A percentile compares a stretch with the other conserved stretches of the same genome.
Evolutionary conservation across 495 filamentous ascomycete genomes (phyloP).

Genomic region (Aspergillus biplanus): DNA sequence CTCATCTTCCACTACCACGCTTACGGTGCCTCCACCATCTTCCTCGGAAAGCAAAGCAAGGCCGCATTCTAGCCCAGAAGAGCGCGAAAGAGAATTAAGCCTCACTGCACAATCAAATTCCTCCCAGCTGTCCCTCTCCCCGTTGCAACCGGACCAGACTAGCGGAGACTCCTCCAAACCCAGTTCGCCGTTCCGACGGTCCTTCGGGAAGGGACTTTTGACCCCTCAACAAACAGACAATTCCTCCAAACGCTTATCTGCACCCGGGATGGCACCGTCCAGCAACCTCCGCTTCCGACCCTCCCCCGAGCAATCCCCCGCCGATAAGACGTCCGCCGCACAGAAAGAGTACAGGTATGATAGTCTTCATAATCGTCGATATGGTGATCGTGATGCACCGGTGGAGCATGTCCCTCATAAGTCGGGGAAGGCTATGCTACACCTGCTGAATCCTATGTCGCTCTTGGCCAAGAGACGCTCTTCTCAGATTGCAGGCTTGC

Average conservation of each 20-base stretch:
- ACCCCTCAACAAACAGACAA: slow-evolving; percentile 27
- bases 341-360: slow-evolving; percentile 38
- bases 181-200: slow-evolving; percentile 43
- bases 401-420: slow-evolving; percentile 40
- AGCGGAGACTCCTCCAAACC: slow-evolving; percentile 40
- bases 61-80: slow-evolving; percentile 43
- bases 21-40: slow-evolving; percentile 31
- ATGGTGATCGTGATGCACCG: slow-evolving; percentile 37
- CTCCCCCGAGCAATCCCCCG: slow-evolving; percentile 37
- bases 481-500: slow-evolving; percentile 47
- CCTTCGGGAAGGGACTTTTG: slow-evolving; percentile 37
- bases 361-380: slow-evolving; percentile 26
- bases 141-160: slow-evolving; percentile 30
- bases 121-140: slow-evolving; percentile 32
- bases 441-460: slow-evolving; percentile 70
- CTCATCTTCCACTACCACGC: slow-evolving; percentile 38
- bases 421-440: slow-evolving; percentile 63
- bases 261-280: slow-evolving; percentile 27
- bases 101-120: slow-evolving; percentile 35
- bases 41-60: slow-evolving; percentile 33
- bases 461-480: slow-evolving; percentile 63
- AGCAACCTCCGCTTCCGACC: slow-evolving; percentile 41
- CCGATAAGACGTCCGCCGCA: slow-evolving; percentile 31
- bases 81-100: slow-evolving; percentile 29
- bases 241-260: slow-evolving; percentile 37